Evolutionary conservation across 495 filamentous ascomycete species (phyloP), one percentile per base, ranked within the genome.

Genomic region (Trichocladium uniseriatum): DNA sequence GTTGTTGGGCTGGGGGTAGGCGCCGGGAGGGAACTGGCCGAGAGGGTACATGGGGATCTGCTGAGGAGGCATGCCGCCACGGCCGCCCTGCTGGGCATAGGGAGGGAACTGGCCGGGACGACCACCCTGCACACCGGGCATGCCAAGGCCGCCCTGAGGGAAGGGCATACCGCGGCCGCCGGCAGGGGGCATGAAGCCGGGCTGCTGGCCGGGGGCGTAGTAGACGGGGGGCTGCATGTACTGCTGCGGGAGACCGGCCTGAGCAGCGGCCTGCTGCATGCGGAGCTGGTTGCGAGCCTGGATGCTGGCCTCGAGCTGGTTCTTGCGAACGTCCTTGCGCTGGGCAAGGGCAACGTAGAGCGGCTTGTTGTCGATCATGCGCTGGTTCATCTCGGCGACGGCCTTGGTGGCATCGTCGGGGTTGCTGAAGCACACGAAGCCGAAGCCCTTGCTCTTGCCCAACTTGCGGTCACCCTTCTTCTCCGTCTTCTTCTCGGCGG

Each of bases 391-490:
- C 67, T 97, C 94, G 46, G 88, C 87, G 46, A 97, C 91, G 58
- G 92, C 92, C 80, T 97, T 97, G 71, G 89, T 95, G 56, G 92
- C 94, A 71, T 99, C 92, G 55, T 97, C 94, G 40, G 94, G 89
- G 77, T 92, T 95, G 77, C 82, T 89, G 77, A 99, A 99, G 85
- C 92, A 99, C 58, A 99, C 94, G 69, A 99, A 99, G 58, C 92
- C 94, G 63, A 99, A 99, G 60, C 92, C 92, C 76, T 96, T 97
- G 82, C 88, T 94, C 85, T 97, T 97, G 55, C 92, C 92, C 24
- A 94, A 75, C 47, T 77, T 71, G 71, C 83, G 86, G 71, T 90
- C 89, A 46, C 79, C 72, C 60, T 73, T 62, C 74, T 85, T 84
- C 45, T 57, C 54, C 10, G 48, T 14, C 53, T 57, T 55, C 59